Conservation (phyloP, 306 rosid species). For the Castanea mollissima region DNA sequence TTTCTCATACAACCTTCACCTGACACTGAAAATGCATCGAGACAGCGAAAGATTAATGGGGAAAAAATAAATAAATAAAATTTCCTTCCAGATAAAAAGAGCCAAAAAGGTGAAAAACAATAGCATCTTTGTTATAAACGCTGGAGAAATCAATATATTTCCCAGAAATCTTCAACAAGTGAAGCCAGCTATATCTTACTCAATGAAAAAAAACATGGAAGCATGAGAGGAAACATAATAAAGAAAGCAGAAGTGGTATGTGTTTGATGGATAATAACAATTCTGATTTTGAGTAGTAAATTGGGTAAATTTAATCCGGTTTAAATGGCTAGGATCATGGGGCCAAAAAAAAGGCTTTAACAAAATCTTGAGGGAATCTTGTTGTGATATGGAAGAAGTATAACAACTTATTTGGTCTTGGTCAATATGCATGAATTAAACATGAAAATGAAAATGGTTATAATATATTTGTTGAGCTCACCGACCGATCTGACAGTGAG, state of each 20-base stretch:
- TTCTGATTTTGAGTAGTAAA: constrained; percentile 32
- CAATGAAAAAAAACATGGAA: constrained; percentile 33
- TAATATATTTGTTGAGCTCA: constrained; percentile 29
- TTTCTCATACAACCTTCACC: constrained; percentile 3
- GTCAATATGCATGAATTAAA: constrained; percentile 24
- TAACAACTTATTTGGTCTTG: constrained; percentile 23
- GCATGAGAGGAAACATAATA: constrained; percentile 22
- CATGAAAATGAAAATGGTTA: constrained; percentile 15
- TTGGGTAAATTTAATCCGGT: constrained; percentile 24
- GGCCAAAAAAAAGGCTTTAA: constrained; percentile 7
- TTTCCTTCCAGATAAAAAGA: no score
- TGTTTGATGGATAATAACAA: constrained; percentile 10
- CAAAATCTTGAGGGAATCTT: constrained; percentile 43
- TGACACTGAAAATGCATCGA: not conserved
- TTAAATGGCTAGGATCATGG: constrained; percentile 37
- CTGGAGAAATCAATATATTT: not conserved
- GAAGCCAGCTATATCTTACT: constrained; percentile 18
- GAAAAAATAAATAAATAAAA: constrained; percentile 4
- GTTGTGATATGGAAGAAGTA: constrained; percentile 27
- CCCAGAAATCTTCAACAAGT: constrained; percentile 13
- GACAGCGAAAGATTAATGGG: not conserved
- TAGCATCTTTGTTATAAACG: constrained; percentile 1
- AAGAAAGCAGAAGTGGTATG: constrained; percentile 8
- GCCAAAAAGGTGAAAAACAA: constrained; percentile 24
- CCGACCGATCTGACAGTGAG: constrained; percentile 40